These are phyloP conservation scores for Glebionis coronaria DNA, from an alignment of 129 eudicot species.

Conservation along the genomic window DNA sequence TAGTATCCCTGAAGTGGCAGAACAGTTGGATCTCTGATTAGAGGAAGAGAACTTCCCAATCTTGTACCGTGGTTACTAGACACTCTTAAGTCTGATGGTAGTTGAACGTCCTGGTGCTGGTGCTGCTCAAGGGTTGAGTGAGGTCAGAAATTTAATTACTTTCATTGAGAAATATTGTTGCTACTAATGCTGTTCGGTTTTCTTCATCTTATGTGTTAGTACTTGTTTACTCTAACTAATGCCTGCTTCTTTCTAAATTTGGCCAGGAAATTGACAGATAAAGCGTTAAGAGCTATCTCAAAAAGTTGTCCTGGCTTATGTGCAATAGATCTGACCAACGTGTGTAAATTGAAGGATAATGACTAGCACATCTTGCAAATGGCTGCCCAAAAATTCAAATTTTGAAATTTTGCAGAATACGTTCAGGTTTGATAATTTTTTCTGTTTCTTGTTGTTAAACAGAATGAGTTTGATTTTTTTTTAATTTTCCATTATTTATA, in stretches of 20 bases:
- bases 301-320: constrained; percentile 55
- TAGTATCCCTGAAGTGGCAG: constrained; percentile 97
- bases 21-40: constrained; percentile 90
- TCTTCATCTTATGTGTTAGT: neutral
- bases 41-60: constrained; percentile 97
- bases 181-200: too few relatives aligned
- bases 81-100: too few relatives aligned
- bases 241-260: constrained; percentile 10
- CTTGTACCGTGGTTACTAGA: constrained; percentile 97
- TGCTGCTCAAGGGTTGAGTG: too few relatives aligned
- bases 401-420: constrained; percentile 52
- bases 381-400: constrained; percentile 60
- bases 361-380: constrained; percentile 76
- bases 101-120: too few relatives aligned
- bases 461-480: neutral
- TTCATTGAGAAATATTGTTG: too few relatives aligned
- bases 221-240: neutral
- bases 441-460: neutral
- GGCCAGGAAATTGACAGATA: constrained; percentile 75
- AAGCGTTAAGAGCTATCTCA: constrained; percentile 60
- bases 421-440: constrained; percentile 55
- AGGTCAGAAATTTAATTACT: too few relatives aligned
- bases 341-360: constrained; percentile 62
- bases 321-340: constrained; percentile 56
- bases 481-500: neutral